phyloP scores from a whole-genome alignment of 2,329 filamentous ascomycete species.

The Ophiostoma montium region DNA sequence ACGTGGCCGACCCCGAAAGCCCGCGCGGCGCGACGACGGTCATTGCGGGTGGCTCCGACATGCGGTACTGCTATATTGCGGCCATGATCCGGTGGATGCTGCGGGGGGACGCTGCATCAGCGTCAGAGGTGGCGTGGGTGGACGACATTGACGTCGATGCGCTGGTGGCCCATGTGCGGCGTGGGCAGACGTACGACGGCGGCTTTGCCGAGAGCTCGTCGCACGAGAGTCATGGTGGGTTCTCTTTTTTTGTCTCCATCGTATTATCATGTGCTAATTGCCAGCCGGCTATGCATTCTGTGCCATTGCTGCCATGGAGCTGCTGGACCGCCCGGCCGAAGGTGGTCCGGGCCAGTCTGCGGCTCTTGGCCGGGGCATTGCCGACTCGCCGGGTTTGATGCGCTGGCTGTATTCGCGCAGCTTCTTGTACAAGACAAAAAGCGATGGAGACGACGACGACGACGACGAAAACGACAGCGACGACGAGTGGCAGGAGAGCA shows the following conservation, averaged over 20 bases:
- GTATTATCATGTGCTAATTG: neutral
- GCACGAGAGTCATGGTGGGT: constrained; percentile 69
- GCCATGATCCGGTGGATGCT: constrained; percentile 72
- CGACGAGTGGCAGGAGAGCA: constrained; percentile 21
- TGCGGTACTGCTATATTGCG: constrained; percentile 78
- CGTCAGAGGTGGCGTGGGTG: constrained; percentile 35
- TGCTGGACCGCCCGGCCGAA: constrained; percentile 50
- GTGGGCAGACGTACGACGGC: constrained; percentile 60
- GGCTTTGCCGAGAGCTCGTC: constrained; percentile 66
- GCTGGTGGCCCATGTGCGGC: constrained; percentile 55
- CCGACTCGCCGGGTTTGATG: constrained; percentile 23
- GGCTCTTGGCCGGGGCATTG: constrained; percentile 24
- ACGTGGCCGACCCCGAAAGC: constrained; percentile 17
- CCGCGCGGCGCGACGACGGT: constrained; percentile 19
- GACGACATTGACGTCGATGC: constrained; percentile 62
- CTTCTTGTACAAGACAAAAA: constrained; percentile 43
- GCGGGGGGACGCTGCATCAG: constrained; percentile 38
- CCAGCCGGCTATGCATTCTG: constrained; percentile 84
- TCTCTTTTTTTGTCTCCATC: neutral
- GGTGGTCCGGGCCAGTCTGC: constrained; percentile 16
- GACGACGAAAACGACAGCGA: constrained; percentile 30
- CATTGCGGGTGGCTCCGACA: constrained; percentile 69
- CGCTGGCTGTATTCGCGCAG: constrained; percentile 45
- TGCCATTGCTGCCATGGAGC: constrained; percentile 60
- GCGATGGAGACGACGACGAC: constrained; percentile 29